These are phyloP conservation scores for Hyaloscypha hepaticicola DNA, from an alignment of 495 filamentous ascomycete genomes.

Conservation along the genomic window DNA sequence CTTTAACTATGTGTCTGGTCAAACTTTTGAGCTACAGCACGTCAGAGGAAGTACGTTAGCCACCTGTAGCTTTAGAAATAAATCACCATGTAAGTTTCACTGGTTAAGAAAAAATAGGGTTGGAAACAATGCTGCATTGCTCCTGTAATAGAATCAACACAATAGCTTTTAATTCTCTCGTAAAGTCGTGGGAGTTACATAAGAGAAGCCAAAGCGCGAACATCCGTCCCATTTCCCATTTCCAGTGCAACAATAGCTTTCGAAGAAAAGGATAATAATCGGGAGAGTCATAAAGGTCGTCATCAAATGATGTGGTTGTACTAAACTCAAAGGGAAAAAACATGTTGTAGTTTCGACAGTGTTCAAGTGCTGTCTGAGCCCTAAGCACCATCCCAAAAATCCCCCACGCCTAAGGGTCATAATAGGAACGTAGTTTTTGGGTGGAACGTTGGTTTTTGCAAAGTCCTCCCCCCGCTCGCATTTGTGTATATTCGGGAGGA, in stretches of 20 bases:
- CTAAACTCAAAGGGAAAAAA: conserved; percentile 30
- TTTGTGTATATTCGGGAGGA: conserved; percentile 5
- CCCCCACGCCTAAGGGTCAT: conserved; percentile 29
- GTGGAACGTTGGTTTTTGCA: conserved; percentile 11
- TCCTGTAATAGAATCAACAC: conserved; percentile 17
- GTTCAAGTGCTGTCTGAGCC: conserved; percentile 7
- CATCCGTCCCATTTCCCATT: not conserved
- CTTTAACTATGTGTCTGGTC: too few species aligned
- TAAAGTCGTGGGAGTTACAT: conserved; percentile 33
- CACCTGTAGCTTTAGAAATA: too few species aligned
- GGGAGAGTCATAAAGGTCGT: conserved; percentile 26
- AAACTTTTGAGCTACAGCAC: too few species aligned
- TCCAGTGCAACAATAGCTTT: not conserved
- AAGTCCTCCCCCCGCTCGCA: conserved; percentile 1
- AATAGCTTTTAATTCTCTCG: conserved; percentile 33
- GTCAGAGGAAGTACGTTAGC: too few species aligned
- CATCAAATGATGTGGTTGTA: conserved; percentile 23
- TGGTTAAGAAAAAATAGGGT: too few species aligned
- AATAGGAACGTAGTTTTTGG: conserved; percentile 13
- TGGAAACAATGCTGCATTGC: not conserved
- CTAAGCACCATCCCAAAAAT: not conserved
- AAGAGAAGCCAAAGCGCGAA: conserved; percentile 22
- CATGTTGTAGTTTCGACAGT: conserved; percentile 3
- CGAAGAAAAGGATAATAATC: conserved; percentile 8
- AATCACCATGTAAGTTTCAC: too few species aligned